Percentiles rank a stretch among this genome's conserved stretches.
phyloP scores from a whole-genome alignment of 768 basidiomycete genomes.

The Lactarius deliciosus region DNA sequence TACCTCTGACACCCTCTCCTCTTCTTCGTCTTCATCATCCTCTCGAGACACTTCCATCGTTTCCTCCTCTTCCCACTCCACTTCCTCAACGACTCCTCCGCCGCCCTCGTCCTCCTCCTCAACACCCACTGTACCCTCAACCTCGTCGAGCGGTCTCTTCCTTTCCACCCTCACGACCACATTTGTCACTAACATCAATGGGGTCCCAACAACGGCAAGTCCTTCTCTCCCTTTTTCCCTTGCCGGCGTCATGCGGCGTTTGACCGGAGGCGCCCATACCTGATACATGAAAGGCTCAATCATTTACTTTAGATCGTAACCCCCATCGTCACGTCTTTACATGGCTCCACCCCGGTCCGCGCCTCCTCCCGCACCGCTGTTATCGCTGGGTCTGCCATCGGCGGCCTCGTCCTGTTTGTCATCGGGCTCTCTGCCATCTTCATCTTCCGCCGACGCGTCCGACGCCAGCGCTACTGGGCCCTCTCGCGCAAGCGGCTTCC shows the following conservation, averaged over 20 bases:
- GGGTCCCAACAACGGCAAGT: conserved; percentile 27
- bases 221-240: not conserved
- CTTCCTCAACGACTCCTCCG: not conserved
- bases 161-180: conserved; percentile 23
- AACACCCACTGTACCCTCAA: not conserved
- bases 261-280: not conserved
- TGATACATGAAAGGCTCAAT: not conserved
- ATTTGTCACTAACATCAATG: conserved; percentile 20
- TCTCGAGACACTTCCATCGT: not conserved
- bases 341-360: not conserved
- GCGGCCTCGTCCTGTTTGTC: conserved; percentile 18
- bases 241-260: not conserved
- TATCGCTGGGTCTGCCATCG: conserved; percentile 23
- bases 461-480: conserved; percentile 19
- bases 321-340: conserved; percentile 24
- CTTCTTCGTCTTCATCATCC: not conserved
- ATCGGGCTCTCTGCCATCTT: conserved; percentile 21
- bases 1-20: not conserved
- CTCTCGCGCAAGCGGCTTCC: conserved; percentile 21
- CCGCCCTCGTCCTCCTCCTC: not conserved
- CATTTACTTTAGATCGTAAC: conserved; percentile 16
- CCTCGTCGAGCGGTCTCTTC: conserved; percentile 3
- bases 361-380: conserved; percentile 14
- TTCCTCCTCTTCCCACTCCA: not conserved
- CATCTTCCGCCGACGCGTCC: conserved; percentile 13